A percentile compares a stretch with the other conserved stretches of the same genome.
Conservation (phyloP, 441 rosid genomes). For the Euphorbia schlechtendalii region DNA sequence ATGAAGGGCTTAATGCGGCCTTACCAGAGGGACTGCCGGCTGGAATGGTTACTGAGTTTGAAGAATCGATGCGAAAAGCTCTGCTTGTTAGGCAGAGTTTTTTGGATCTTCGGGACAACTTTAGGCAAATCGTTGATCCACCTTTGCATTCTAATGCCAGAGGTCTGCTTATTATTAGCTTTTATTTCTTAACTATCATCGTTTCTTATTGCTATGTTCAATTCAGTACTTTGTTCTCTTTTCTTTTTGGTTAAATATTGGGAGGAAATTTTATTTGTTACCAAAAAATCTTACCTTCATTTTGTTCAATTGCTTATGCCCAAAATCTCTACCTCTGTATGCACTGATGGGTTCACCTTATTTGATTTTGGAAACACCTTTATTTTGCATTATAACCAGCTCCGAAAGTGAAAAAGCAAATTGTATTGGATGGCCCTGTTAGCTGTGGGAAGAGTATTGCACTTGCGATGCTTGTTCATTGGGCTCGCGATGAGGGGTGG, state of each 20-base stretch:
- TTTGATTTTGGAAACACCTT: neutral
- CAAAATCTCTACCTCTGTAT: neutral
- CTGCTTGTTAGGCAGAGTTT: slow-evolving; percentile 76
- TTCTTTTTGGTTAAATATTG: too few species aligned
- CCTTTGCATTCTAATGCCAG: slow-evolving; percentile 41
- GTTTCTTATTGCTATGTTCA: too few species aligned
- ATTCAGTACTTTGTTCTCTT: too few species aligned
- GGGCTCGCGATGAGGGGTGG: slow-evolving; percentile 99
- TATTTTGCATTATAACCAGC: slow-evolving; percentile 28
- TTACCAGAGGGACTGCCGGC: slow-evolving; percentile 76
- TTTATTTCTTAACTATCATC: too few species aligned
- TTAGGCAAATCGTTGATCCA: slow-evolving; percentile 82
- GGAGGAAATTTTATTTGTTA: too few species aligned
- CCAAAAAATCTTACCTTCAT: slow-evolving; percentile 1
- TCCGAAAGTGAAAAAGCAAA: slow-evolving; percentile 59
- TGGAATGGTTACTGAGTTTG: slow-evolving; percentile 72
- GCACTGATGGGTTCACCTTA: neutral
- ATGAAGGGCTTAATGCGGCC: slow-evolving; percentile 42
- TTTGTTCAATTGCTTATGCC: neutral
- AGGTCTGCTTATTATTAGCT: slow-evolving; percentile 40
- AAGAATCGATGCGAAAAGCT: slow-evolving; percentile 69
- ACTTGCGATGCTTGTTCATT: slow-evolving; percentile 90
- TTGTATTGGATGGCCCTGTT: slow-evolving; percentile 90
- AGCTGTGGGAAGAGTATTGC: slow-evolving; percentile 88
- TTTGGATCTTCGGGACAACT: slow-evolving; percentile 87